Evolutionary conservation across 2,329 filamentous ascomycete species (phyloP), one percentile per base, ranked within the genome.

Genomic region (Hirsutella thompsonii): DNA sequence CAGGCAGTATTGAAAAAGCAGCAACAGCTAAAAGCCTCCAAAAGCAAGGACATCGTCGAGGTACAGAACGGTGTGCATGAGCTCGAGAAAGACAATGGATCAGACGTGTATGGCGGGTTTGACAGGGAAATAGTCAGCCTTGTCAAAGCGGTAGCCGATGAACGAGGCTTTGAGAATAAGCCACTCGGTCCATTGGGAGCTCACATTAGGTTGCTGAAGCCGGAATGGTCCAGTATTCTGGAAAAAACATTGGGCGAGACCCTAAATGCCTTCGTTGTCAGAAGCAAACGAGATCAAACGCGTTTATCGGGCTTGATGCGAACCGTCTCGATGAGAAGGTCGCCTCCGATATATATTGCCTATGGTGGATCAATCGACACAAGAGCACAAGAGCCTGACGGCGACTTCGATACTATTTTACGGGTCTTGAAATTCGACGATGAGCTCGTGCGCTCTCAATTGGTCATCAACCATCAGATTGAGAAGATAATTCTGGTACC

Each of bases 121-220:
- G 74, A 79, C 34, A 57, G 60, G 1, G 72, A 70, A 33, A 73
- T 93, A 52, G 67, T 70, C 1, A 61, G 67, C 2, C 71, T 95
- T 3, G 61, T 93, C 6, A 68, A 63, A 40, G 72, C 71, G n/a
- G 84, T 96, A 45, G 69, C 76, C 5, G 64, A 67, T n/a, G 85
- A 94, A 43, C 59, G 47, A 2, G 69, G 78, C 0, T 96, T 93
- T 54, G 64, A 68, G 20, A 65, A 74, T 35, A 80, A 73, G 46
- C 92, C 92, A 2, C 68, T 96, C 28, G 92, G 92, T 0, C 92
- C 92, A 0, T 67, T 96, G 13, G 92, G 89, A 23, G 67, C 78
- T 20, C 75, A 92, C 52, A 71, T 98, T 39, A 79, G 78, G 48
- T 66, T 98, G 20, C 64, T 78, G 29, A 80, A 90, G 49, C 82